Base-by-base conservation (phyloP, 371 early-diverging fungal species). In the Saksenaea oblongispora region DNA sequence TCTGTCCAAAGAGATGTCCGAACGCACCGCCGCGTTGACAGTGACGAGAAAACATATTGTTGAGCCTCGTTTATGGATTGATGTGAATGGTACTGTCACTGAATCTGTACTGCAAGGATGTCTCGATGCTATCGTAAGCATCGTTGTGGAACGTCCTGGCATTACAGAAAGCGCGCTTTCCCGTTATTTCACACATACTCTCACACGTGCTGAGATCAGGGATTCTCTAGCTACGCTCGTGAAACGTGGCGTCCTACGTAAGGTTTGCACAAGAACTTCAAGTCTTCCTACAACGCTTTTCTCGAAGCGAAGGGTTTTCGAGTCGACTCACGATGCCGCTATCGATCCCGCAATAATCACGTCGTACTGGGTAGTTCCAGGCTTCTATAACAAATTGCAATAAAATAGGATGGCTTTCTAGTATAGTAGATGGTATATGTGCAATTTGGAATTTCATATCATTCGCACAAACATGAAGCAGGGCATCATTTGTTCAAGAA, bases 91-190 rank as follows among this genome's bases (percentile, higher is more conserved):
- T 11, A 22, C 22, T 3, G 31, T 53, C 0, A 74, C 70, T 1
- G 54, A 47, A 18, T 10, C 62, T 9, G 54, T 76, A 5, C 10
- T 67, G 36, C 42, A 61, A 10, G 70, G 64, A 4, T 71, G 67
- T 61, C 37, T 65, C 13, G 62, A 61, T 22, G 42, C 53, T 0
- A 17, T 79, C n/a, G 14, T 70, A 5, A 70, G 71, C 13, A 5
- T 59, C 7, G 36, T 79, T 1, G 22, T 76, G 37, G 34, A 62
- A 54, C 64, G 65, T 7, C 80, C 80, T 13, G 80, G 80, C 28
- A 71, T 73, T 15, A 57, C 60, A 8, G 69, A 59, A 27, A 41
- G 71, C 1, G 53, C 41, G 8, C 51, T 79, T 15, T 27, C 58
- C 22, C 68, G 71, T 0, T 61, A 53, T 18, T 55, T 68, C 11